phyloP scores from a whole-genome alignment of 495 filamentous ascomycete species.

The Cetradonia linearis region DNA sequence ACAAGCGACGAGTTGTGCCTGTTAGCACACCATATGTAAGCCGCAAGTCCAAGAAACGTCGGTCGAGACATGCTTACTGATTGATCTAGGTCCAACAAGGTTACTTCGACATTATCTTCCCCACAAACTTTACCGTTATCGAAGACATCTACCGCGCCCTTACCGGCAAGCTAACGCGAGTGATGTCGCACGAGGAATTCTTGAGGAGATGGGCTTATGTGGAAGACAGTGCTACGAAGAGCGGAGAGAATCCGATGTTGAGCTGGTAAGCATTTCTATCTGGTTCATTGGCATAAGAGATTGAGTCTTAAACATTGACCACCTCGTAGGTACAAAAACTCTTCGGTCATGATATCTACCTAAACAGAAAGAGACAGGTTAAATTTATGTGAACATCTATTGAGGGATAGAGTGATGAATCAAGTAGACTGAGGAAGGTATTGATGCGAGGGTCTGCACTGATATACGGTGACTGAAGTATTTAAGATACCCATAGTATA shows the following conservation, averaged over 20 bases:
- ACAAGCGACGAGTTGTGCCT: constrained; percentile 71
- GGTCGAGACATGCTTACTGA: background rate
- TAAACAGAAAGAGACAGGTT: background rate
- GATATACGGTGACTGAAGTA: background rate
- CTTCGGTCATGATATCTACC: background rate
- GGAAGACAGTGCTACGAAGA: constrained; percentile 76
- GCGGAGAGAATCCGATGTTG: constrained; percentile 87
- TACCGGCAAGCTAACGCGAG: constrained; percentile 79
- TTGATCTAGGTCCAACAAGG: constrained; percentile 76
- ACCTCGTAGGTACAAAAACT: constrained; percentile 32
- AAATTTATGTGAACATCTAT: background rate
- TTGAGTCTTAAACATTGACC: constrained; percentile 56
- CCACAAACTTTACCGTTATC: constrained; percentile 81
- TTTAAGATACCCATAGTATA: background rate
- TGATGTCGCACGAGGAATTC: constrained; percentile 83
- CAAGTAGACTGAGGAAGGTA: background rate
- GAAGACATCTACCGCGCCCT: constrained; percentile 84
- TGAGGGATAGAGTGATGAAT: background rate
- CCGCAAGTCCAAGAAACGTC: background rate
- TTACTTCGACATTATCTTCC: constrained; percentile 98
- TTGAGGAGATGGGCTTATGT: constrained; percentile 78
- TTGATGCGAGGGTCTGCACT: background rate
- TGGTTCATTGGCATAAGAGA: constrained; percentile 49
- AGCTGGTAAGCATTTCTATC: constrained; percentile 54
- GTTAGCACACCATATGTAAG: constrained; percentile 85